Evolutionary conservation across 1,284 basidiomycete species (phyloP).

Genomic region (Trichosporon ovoides): DNA sequence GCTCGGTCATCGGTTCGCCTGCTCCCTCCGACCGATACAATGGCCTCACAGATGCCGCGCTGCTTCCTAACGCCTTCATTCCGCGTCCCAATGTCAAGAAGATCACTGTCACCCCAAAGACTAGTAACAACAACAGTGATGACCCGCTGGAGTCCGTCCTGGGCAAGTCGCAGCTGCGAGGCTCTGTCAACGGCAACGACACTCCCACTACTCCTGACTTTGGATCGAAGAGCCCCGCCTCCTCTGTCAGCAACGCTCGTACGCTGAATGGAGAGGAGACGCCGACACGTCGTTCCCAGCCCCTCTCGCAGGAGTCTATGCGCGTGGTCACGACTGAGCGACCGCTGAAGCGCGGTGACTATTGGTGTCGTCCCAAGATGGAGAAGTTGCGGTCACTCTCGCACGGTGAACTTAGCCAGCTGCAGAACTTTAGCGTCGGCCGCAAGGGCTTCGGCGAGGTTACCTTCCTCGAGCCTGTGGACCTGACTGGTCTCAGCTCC

Average conservation of each 20-base stretch:
- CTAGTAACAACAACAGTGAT: conserved; percentile 25
- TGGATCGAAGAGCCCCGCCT: conserved; percentile 48
- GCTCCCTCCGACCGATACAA: conserved; percentile 44
- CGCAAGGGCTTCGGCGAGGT: conserved; percentile 87
- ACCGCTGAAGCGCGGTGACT: conserved; percentile 72
- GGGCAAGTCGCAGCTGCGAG: conserved; percentile 41
- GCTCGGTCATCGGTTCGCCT: conserved; percentile 34
- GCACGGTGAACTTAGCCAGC: conserved; percentile 66
- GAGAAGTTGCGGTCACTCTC: conserved; percentile 60
- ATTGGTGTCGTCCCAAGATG: conserved; percentile 77
- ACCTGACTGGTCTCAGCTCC: conserved; percentile 77
- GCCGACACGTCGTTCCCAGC: conserved; percentile 16
- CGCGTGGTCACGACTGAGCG: conserved; percentile 29
- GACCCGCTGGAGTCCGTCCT: conserved; percentile 45
- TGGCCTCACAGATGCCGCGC: conserved; percentile 56
- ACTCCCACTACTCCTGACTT: conserved; percentile 42
- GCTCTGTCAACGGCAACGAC: conserved; percentile 48
- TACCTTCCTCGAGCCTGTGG: conserved; percentile 83
- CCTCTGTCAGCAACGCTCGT: conserved; percentile 48
- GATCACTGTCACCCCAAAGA: conserved; percentile 70
- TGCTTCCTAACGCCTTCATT: conserved; percentile 58
- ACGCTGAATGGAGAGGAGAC: conserved; percentile 22
- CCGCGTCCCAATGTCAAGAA: conserved; percentile 87
- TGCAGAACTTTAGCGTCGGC: conserved; percentile 72
- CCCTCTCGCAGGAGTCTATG: conserved; percentile 38